These are phyloP conservation scores for Porogramme epimiltina DNA, from an alignment of 1,284 basidiomycete species.

Conservation along the genomic window DNA sequence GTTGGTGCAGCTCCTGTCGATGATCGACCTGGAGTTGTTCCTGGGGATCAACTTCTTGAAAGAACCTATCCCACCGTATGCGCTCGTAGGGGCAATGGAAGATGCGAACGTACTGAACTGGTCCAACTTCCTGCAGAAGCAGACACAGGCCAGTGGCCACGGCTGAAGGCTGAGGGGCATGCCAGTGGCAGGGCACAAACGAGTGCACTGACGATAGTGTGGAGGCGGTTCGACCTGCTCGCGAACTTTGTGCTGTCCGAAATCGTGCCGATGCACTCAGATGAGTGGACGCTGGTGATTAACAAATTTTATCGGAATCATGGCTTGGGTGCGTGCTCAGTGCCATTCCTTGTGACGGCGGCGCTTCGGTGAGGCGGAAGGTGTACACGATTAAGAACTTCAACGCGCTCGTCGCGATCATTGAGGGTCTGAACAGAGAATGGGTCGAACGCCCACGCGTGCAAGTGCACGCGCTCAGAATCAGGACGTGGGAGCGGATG, in stretches of 20 bases:
- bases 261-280: constrained; percentile 67
- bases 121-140: constrained; percentile 81
- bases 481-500: constrained; percentile 79
- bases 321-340: constrained; percentile 74
- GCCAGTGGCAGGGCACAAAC: constrained; percentile 59
- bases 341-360: not conserved
- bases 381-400: constrained; percentile 82
- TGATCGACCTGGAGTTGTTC: constrained; percentile 89
- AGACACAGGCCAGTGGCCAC: no score
- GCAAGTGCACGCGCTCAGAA: constrained; percentile 60
- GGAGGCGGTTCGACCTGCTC: constrained; percentile 88
- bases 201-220: constrained; percentile 72
- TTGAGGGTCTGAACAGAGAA: constrained; percentile 75
- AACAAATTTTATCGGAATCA: constrained; percentile 82
- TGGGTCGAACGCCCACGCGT: constrained; percentile 73
- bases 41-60: constrained; percentile 82
- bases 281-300: constrained; percentile 69
- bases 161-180: constrained; percentile 67
- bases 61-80: constrained; percentile 75
- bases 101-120: constrained; percentile 81
- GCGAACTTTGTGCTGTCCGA: constrained; percentile 85
- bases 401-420: constrained; percentile 79
- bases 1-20: constrained; percentile 79
- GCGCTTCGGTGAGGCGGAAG: no score
- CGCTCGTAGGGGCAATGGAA: constrained; percentile 51